Conservation (phyloP, 768 basidiomycete species). For the Crassisporium funariophilum region DNA sequence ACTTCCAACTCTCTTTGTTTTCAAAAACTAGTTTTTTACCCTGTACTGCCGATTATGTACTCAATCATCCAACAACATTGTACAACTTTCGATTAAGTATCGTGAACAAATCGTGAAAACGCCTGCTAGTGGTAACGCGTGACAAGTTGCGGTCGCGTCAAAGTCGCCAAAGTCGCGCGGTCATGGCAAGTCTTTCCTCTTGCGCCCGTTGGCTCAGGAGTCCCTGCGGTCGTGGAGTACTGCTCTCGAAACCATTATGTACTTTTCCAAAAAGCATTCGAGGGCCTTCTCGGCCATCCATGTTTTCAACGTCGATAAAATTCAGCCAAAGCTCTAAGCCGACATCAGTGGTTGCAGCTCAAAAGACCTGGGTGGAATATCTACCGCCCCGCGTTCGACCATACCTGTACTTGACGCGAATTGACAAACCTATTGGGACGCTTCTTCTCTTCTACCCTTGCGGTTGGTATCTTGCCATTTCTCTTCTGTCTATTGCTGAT, state of each 20-base stretch:
- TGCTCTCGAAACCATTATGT: too few species aligned
- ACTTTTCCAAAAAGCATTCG: too few species aligned
- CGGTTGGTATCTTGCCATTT: conserved; percentile 52
- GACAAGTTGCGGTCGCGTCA: too few species aligned
- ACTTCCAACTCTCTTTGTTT: not conserved
- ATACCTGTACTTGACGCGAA: conserved; percentile 82
- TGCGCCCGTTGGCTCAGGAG: conserved; percentile 5
- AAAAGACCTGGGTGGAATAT: conserved; percentile 65
- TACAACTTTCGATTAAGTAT: too few species aligned
- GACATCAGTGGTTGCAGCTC: conserved; percentile 2
- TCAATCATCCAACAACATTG: not conserved
- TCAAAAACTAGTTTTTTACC: not conserved
- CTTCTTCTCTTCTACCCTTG: conserved; percentile 93
- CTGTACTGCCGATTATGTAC: not conserved
- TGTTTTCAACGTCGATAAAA: too few species aligned
- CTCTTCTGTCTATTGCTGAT: conserved; percentile 4
- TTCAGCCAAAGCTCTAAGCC: not conserved
- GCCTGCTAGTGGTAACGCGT: too few species aligned
- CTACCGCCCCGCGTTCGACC: conserved; percentile 64
- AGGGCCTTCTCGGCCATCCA: too few species aligned
- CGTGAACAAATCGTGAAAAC: too few species aligned
- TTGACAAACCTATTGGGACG: conserved; percentile 97
- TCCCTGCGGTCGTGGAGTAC: not conserved
- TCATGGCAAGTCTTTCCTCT: conserved; percentile 6
- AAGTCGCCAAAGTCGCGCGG: too few species aligned